Percentiles rank a stretch among this genome's conserved stretches.
Evolutionary conservation across 371 early-diverging fungal genomes (phyloP).

Genomic region (Smittium culicis): DNA sequence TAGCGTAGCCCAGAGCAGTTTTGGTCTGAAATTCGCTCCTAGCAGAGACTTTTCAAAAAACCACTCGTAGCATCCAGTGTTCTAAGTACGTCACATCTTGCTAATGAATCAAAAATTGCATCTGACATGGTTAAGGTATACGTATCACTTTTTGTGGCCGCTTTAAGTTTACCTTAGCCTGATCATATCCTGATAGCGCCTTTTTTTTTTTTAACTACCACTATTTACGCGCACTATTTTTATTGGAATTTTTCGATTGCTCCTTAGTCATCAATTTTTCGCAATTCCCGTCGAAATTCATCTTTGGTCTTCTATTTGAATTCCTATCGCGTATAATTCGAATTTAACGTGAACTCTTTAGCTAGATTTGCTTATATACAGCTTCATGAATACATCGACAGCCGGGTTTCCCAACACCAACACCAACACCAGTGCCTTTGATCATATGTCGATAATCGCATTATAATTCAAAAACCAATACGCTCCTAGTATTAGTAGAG

Average conservation of each 20-base stretch:
- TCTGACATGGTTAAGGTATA: not conserved
- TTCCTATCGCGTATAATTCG: not conserved
- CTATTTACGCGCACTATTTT: not conserved
- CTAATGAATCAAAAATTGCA: not conserved
- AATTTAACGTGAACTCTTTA: not conserved
- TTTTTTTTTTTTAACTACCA: not conserved
- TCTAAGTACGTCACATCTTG: not conserved
- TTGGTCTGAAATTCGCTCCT: not conserved
- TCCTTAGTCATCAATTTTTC: not conserved
- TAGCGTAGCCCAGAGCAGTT: not conserved
- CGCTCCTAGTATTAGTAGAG: not conserved
- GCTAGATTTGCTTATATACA: not conserved
- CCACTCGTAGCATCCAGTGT: slow-evolving; percentile 4
- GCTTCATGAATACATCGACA: not conserved
- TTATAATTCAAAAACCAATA: not conserved
- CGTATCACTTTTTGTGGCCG: not conserved
- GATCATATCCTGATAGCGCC: not conserved
- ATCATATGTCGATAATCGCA: not conserved
- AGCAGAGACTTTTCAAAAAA: not conserved
- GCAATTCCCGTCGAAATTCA: no score
- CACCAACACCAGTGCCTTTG: no score
- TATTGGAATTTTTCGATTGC: not conserved
- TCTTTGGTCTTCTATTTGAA: not conserved
- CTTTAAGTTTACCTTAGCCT: not conserved
- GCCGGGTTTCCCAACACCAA: not conserved